phyloP scores from a whole-genome alignment of 257 asterid species.

The Solanum ossicruentum region DNA sequence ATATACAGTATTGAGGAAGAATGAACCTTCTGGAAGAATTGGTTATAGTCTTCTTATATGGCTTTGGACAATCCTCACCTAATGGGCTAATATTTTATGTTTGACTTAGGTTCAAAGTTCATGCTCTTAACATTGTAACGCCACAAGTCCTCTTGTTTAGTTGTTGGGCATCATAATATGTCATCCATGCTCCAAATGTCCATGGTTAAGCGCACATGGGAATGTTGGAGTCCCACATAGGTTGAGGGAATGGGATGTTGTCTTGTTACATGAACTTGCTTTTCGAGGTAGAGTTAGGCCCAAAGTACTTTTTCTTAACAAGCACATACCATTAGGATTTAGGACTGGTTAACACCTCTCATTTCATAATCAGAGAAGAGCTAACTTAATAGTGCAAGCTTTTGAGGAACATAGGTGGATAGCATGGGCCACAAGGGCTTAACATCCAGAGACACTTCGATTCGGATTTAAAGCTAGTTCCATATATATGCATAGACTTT shows the following conservation, averaged over 20 bases:
- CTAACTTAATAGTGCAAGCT: no score
- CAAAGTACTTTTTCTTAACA: neutral
- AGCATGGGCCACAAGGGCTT: no score
- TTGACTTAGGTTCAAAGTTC: neutral
- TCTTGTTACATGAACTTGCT: neutral
- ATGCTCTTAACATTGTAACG: neutral
- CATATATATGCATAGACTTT: no score
- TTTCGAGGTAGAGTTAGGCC: neutral
- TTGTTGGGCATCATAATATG: neutral
- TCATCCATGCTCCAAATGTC: neutral
- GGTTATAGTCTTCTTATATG: no score
- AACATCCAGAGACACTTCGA: no score
- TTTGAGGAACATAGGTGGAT: no score
- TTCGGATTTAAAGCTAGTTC: no score
- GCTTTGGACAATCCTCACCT: conserved; percentile 17
- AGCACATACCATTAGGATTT: no score
- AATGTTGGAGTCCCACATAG: neutral
- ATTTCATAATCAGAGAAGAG: no score
- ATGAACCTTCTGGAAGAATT: conserved; percentile 47
- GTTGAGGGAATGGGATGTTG: neutral
- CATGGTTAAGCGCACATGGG: neutral
- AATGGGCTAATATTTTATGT: neutral
- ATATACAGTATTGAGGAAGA: neutral
- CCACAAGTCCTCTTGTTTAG: neutral
- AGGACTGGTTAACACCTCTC: no score